phyloP scores from a whole-genome alignment of 1,139 yeast species.

The Geotrichum australiense region DNA sequence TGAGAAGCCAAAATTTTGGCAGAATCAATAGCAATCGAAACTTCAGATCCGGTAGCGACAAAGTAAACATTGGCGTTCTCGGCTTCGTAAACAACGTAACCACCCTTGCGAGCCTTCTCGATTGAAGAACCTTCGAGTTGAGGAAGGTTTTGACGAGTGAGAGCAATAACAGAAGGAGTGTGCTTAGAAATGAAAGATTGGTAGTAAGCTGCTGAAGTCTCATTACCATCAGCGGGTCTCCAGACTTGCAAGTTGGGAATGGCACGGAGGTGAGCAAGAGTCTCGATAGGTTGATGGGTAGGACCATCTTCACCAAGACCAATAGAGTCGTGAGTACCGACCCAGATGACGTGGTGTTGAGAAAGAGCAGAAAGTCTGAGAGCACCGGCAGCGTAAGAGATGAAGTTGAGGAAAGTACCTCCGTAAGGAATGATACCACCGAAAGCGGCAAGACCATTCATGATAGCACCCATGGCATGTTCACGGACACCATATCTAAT shows the following conservation, averaged over 20 bases:
- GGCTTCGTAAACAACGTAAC: constrained; percentile 61
- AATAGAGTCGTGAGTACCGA: constrained; percentile 97
- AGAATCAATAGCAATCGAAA: constrained; percentile 73
- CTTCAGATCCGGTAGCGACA: constrained; percentile 96
- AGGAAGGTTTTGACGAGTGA: constrained; percentile 96
- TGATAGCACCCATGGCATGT: constrained; percentile 99
- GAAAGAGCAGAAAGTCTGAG: constrained; percentile 91
- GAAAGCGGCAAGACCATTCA: constrained; percentile 95
- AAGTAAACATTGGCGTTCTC: constrained; percentile 70
- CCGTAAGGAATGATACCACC: constrained; percentile 94
- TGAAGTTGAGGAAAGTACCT: constrained; percentile 98
- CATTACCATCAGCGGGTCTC: constrained; percentile 99
- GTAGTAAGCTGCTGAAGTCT: constrained; percentile 93
- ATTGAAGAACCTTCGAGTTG: constrained; percentile 90
- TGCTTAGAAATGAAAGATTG: constrained; percentile 61
- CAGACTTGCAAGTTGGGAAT: constrained; percentile 90
- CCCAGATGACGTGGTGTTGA: constrained; percentile 92
- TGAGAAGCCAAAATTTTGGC: constrained; percentile 58
- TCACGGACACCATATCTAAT: constrained; percentile 99
- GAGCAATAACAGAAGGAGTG: constrained; percentile 87
- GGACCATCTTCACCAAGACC: constrained; percentile 99
- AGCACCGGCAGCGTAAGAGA: constrained; percentile 97
- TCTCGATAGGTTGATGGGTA: constrained; percentile 99
- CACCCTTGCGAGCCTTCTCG: constrained; percentile 94
- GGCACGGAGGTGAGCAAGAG: constrained; percentile 97